Conservation (phyloP, 306 rosid species). For the Delonix regia region DNA sequence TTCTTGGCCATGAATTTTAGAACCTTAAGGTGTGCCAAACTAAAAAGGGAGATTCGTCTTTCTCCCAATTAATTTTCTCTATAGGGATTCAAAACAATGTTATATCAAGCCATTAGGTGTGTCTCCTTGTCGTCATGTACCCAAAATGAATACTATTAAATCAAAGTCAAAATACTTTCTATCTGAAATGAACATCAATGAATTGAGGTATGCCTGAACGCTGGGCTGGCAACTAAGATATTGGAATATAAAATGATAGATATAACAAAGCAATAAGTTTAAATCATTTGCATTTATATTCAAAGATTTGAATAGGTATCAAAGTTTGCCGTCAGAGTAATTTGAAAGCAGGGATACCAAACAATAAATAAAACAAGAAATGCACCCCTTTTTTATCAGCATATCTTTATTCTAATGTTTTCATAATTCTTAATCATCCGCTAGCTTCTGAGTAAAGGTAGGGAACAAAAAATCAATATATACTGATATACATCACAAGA, state of each 20-base stretch:
- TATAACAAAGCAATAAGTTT: neutral
- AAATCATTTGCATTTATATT: neutral
- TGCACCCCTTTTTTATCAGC: too few species aligned
- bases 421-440: neutral
- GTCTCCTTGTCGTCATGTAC: too few species aligned
- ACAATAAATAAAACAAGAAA: too few species aligned
- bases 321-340: neutral
- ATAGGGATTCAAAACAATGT: too few species aligned
- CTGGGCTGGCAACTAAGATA: neutral
- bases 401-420: neutral
- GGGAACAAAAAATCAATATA: neutral
- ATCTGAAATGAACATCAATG: too few species aligned
- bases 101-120: too few species aligned
- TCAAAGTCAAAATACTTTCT: too few species aligned
- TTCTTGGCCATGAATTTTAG: neutral
- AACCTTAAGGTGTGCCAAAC: neutral
- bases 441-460: slow-evolving; percentile 7
- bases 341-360: neutral
- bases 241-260: neutral
- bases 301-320: neutral
- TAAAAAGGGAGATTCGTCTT: neutral
- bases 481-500: neutral
- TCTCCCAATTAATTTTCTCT: neutral
- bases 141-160: too few species aligned
- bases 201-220: too few species aligned